These are phyloP conservation scores for Russula virescens DNA, from an alignment of 768 basidiomycete genomes.

Conservation along the genomic window DNA sequence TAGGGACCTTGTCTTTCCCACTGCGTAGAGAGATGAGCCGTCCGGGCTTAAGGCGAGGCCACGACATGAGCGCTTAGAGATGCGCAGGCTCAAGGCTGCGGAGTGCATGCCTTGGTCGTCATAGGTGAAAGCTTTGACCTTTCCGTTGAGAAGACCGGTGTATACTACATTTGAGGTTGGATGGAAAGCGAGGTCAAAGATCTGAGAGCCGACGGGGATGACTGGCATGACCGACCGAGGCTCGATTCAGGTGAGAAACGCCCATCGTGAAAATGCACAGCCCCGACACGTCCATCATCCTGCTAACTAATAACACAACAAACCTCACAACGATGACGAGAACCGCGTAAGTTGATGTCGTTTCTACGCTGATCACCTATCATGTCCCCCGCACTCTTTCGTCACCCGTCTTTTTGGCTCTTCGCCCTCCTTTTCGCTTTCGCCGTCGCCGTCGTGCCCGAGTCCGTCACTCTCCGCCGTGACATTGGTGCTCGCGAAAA, in stretches of 20 bases:
- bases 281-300: too few relatives aligned
- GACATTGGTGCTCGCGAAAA: constrained; percentile 7
- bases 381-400: constrained; percentile 23
- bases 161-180: constrained; percentile 68
- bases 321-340: not conserved
- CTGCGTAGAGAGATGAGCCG: constrained; percentile 67
- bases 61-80: constrained; percentile 81
- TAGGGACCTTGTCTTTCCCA: constrained; percentile 75
- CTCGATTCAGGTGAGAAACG: not conserved
- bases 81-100: constrained; percentile 54
- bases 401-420: constrained; percentile 9
- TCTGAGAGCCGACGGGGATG: constrained; percentile 67
- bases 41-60: constrained; percentile 61
- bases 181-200: constrained; percentile 89
- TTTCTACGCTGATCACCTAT: not conserved
- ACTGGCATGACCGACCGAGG: constrained; percentile 41
- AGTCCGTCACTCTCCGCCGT: constrained; percentile 26
- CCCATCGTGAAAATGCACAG: not conserved
- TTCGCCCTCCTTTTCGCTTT: constrained; percentile 24
- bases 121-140: constrained; percentile 77
- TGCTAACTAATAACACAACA: too few relatives aligned
- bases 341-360: not conserved
- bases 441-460: constrained; percentile 27
- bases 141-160: constrained; percentile 72
- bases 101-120: constrained; percentile 60